Evolutionary conservation across 495 filamentous ascomycete species (phyloP), one percentile per base, ranked within the genome.

Genomic region (Penicillium herquei): DNA sequence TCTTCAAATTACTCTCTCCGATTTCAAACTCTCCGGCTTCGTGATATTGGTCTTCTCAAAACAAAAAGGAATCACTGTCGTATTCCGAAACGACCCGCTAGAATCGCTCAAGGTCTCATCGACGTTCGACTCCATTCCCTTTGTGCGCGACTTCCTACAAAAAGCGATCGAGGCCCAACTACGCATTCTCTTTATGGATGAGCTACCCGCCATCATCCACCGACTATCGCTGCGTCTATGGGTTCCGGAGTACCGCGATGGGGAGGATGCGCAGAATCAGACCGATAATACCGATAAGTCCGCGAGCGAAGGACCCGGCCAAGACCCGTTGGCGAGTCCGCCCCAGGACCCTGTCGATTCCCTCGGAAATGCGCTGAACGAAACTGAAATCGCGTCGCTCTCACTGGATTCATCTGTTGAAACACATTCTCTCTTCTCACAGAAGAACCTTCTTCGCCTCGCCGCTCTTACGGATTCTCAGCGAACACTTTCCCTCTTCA

Each of bases 41-140:
- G 94, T 98, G 57, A 96, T 98, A 52, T 71, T 98, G 31, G 94
- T 98, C 42, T 98, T 98, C 72, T 96, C 92, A 7, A 91, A 88
- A 64, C 92, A 96, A 69, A 98, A 98, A 68, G 94, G 94, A 7
- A 80, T 98, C 44, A 98, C 94, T 0, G 78, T 98, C 35, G 94
- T 98, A 6, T 98, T 98, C 62, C 88, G 94, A 59, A 98, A 98
- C 80, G 94, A 98, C 71, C 94, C 94, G 2, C 84, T 98, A 50
- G 94, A 98, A 64, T 96, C 92, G 12, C 85, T 98, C 58, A 98
- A 97, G 76, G 94, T 98, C 57, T 97, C 94, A 3, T 96, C 91
- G 54, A 98, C 94, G 26, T 98, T 98, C 69, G 94, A 98, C 74
- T 96, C 94, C 10, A 98, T 98, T 62, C 93, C 93, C 9, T 98